phyloP scores from a whole-genome alignment of 495 filamentous ascomycete species.

The Annulohypoxylon bovei region DNA sequence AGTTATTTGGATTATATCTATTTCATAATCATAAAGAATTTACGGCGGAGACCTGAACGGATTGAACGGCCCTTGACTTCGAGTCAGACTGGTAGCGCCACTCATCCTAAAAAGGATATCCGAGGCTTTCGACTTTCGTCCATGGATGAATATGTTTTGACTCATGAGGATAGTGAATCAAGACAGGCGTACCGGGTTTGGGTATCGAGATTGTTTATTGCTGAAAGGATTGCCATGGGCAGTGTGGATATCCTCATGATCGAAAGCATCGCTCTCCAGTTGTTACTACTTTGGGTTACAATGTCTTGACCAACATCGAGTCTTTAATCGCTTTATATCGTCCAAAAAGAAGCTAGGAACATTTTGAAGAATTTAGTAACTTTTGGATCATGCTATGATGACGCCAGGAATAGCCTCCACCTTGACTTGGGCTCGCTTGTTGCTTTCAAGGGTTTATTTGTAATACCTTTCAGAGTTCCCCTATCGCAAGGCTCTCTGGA shows the following conservation, averaged over 20 bases:
- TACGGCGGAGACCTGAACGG: slow-evolving; percentile 50
- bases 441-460: slow-evolving; percentile 10
- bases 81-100: slow-evolving; percentile 16
- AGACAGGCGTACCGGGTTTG: slow-evolving; percentile 43
- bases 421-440: not conserved
- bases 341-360: no score
- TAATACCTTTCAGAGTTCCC: not conserved
- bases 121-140: slow-evolving; percentile 51
- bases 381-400: not conserved
- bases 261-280: slow-evolving; percentile 39
- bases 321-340: not conserved
- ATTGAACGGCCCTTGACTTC: slow-evolving; percentile 49
- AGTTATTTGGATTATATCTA: slow-evolving; percentile 46
- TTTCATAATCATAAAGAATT: slow-evolving; percentile 50
- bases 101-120: slow-evolving; percentile 43
- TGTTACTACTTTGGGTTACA: slow-evolving; percentile 44
- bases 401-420: not conserved
- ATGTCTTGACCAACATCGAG: slow-evolving; percentile 2
- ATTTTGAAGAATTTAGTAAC: not conserved
- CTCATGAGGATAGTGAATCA: slow-evolving; percentile 38
- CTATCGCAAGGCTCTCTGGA: not conserved
- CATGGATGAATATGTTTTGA: slow-evolving; percentile 56
- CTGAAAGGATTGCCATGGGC: slow-evolving; percentile 49
- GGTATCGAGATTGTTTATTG: slow-evolving; percentile 50
- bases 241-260: slow-evolving; percentile 42